phyloP scores from a whole-genome alignment of 2,329 filamentous ascomycete species.

The Arachnomyces sp. region DNA sequence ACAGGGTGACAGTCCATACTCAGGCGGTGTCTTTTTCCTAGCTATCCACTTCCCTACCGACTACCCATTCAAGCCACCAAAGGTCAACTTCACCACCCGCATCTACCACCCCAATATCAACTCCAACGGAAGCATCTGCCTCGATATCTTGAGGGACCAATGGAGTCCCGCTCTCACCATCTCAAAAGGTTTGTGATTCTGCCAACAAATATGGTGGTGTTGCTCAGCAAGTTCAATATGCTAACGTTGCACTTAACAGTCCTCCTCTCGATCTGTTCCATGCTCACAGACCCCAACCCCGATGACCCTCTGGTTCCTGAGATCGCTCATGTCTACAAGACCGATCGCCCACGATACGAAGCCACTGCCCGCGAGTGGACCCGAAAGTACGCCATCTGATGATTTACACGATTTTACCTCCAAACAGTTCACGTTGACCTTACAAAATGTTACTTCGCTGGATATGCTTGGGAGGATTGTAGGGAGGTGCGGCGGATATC shows the following conservation, averaged over 20 bases:
- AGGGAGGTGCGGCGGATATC: too few relatives aligned
- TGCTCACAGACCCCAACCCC: slow-evolving; percentile 98
- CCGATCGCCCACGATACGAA: slow-evolving; percentile 90
- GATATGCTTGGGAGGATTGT: too few relatives aligned
- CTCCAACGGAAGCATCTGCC: slow-evolving; percentile 97
- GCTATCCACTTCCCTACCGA: slow-evolving; percentile 99
- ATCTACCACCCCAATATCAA: slow-evolving; percentile 99
- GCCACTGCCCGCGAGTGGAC: slow-evolving; percentile 97
- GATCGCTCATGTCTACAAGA: slow-evolving; percentile 99
- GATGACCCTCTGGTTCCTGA: slow-evolving; percentile 97
- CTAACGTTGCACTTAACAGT: slow-evolving; percentile 48
- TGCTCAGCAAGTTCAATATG: too few relatives aligned
- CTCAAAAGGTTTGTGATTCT: slow-evolving; percentile 73
- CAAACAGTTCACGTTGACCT: too few relatives aligned
- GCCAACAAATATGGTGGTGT: not conserved
- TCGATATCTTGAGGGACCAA: slow-evolving; percentile 97
- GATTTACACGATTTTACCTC: not conserved
- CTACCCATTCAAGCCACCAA: slow-evolving; percentile 99
- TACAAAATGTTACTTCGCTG: too few relatives aligned
- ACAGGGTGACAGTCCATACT: slow-evolving; percentile 92
- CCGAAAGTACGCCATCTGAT: slow-evolving; percentile 93
- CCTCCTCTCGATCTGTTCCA: slow-evolving; percentile 96
- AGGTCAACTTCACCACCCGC: slow-evolving; percentile 99
- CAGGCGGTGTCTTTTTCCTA: slow-evolving; percentile 97
- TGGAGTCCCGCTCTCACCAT: slow-evolving; percentile 98